Percentiles rank a stretch among this genome's conserved stretches.
Conservation (phyloP, 2,329 filamentous ascomycete species). For the Microdochium paspali region DNA sequence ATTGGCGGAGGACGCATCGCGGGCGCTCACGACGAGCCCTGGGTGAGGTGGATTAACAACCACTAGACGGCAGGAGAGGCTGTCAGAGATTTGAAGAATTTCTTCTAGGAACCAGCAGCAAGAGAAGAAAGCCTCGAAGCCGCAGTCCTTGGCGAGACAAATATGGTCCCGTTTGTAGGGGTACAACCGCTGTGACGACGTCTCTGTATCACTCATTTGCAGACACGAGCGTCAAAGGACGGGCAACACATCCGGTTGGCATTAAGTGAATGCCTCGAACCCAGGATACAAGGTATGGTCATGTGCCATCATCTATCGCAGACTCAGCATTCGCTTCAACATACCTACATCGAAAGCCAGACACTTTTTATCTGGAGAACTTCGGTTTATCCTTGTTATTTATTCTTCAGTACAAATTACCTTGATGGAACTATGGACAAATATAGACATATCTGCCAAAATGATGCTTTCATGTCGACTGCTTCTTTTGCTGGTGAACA, state of each 20-base stretch:
- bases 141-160: too few relatives aligned
- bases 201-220: too few relatives aligned
- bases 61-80: not conserved
- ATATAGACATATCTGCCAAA: not conserved
- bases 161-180: too few relatives aligned
- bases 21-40: not conserved
- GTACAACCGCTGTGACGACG: too few relatives aligned
- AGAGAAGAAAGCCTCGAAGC: too few relatives aligned
- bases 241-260: too few relatives aligned
- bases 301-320: not conserved
- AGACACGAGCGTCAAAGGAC: too few relatives aligned
- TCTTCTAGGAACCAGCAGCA: too few relatives aligned
- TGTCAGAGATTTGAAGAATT: too few relatives aligned
- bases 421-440: not conserved
- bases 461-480: not conserved
- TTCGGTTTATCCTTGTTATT: not conserved
- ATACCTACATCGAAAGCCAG: not conserved
- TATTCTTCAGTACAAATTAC: not conserved
- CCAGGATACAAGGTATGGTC: not conserved
- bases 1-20: not conserved
- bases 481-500: too few relatives aligned
- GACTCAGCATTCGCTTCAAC: not conserved
- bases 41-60: not conserved
- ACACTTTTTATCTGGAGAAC: not conserved
- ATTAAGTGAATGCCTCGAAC: too few relatives aligned